Evolutionary conservation across 352 stramenopile genomes (phyloP).

Genomic region (Phytophthora parvispora): DNA sequence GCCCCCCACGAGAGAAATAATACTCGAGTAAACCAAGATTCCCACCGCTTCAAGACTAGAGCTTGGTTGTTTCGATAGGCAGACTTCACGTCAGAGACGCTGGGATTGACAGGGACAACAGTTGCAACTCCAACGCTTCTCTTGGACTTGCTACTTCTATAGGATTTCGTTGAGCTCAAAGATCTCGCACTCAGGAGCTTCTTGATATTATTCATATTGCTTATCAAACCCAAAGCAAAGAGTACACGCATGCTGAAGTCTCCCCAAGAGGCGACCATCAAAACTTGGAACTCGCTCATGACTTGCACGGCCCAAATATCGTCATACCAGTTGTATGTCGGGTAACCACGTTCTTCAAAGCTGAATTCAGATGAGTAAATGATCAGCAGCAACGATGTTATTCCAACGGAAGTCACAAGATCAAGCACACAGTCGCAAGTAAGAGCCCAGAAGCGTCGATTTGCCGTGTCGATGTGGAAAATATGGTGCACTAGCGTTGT

Average conservation of each 20-base stretch:
- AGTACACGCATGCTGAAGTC: conserved; percentile 44
- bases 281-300: conserved; percentile 39
- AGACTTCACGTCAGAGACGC: neutral
- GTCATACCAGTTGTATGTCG: conserved; percentile 28
- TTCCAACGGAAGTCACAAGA: conserved; percentile 32
- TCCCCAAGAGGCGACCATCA: conserved; percentile 46
- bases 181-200: conserved; percentile 13
- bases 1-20: conserved; percentile 33
- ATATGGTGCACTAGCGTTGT: conserved; percentile 14
- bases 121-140: neutral
- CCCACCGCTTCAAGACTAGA: neutral
- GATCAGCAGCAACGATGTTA: conserved; percentile 13
- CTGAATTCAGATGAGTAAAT: conserved; percentile 31
- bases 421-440: conserved; percentile 30
- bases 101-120: neutral
- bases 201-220: conserved; percentile 44
- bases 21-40: conserved; percentile 1
- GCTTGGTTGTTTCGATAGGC: neutral
- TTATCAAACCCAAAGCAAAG: conserved; percentile 47
- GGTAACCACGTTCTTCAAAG: neutral
- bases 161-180: neutral
- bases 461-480: neutral
- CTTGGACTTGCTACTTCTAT: neutral
- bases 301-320: conserved; percentile 26
- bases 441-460: conserved; percentile 12